Base-by-base conservation (phyloP, 305 asterid species). In the Fraxinus floribunda region DNA sequence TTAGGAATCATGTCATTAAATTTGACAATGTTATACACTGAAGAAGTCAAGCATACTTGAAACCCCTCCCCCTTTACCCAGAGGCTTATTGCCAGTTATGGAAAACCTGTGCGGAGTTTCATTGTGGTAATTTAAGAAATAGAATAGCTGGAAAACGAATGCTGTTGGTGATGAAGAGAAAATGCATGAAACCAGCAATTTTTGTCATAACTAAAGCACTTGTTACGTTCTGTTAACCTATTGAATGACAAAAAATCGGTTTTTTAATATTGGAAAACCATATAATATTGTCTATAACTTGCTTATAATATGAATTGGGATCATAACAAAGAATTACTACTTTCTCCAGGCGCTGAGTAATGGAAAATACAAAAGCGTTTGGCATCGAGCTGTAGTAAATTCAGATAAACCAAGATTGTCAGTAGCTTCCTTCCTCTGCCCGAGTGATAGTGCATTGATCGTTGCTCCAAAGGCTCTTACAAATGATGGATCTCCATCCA, bases 351-450 rank as follows among this genome's bases (percentile, higher is more conserved):
- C 97, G 0, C 80, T 94, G 49, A 94, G 97, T 26, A 95, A 95
- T 7, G 97, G 98, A 6, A 86, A 85, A 77, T 95, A 93, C 84
- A 94, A 83, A 73, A 95, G 98, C 3, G 92, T 93, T 57, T 91
- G 97, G 95, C 98, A 95, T 76, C 87, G 98, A 30, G 98, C 97
- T 1, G 82, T 91, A 0, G 98, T 94, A 10, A 95, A 95, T 79
- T 84, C 92, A 0, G 89, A 92, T 20, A 86, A 78, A n/a, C 75
- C 93, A 34, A 87, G 98, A 44, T 83, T 95, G 46, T 95, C 98
- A 0, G 88, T 95, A 32, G 98, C 98, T 76, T 93, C 98, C 1
- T 94, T 95, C 86, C 94, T 95, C 36, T 94, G 98, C 82, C 98
- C 98, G 0, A 87, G 94, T 5, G 89, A 95, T 66, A 80, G 82